Conservation (phyloP, 257 asterid genomes). For the Solanum dulcamara region DNA sequence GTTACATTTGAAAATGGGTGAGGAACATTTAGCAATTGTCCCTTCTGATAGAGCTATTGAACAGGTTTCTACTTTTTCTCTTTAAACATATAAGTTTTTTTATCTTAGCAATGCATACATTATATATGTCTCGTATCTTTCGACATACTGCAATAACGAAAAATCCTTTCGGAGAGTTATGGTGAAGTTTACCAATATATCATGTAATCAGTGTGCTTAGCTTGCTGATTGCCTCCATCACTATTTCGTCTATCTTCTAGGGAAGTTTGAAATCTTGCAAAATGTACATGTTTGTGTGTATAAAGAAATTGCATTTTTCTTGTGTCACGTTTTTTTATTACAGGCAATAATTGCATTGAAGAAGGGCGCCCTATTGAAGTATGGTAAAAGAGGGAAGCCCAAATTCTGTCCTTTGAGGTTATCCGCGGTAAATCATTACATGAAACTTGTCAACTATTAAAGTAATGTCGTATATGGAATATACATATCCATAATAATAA, state of each 20-base stretch:
- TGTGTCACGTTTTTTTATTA: too few species aligned
- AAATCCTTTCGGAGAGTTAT: neutral
- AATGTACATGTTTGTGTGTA: neutral
- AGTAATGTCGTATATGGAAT: neutral
- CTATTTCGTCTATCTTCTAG: neutral
- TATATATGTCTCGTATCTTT: too few species aligned
- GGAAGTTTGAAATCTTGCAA: neutral
- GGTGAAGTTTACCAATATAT: neutral
- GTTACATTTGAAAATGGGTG: slow-evolving; percentile 8
- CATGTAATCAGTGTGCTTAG: neutral
- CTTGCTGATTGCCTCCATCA: neutral
- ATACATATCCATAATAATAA: neutral
- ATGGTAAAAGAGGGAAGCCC: slow-evolving; percentile 33
- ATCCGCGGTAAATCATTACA: slow-evolving; percentile 22
- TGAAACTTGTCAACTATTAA: neutral
- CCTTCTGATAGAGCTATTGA: slow-evolving; percentile 9
- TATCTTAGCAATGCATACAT: too few species aligned
- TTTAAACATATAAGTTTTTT: too few species aligned
- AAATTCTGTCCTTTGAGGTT: slow-evolving; percentile 40
- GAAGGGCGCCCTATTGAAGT: slow-evolving; percentile 40
- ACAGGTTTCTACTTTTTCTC: slow-evolving; percentile 2
- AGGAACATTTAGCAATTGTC: neutral
- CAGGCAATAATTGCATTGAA: slow-evolving; percentile 46
- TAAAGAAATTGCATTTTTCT: neutral
- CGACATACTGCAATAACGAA: neutral